Conservation (phyloP, 106 monocot genomes). For the Dendrobium nobile region DNA sequence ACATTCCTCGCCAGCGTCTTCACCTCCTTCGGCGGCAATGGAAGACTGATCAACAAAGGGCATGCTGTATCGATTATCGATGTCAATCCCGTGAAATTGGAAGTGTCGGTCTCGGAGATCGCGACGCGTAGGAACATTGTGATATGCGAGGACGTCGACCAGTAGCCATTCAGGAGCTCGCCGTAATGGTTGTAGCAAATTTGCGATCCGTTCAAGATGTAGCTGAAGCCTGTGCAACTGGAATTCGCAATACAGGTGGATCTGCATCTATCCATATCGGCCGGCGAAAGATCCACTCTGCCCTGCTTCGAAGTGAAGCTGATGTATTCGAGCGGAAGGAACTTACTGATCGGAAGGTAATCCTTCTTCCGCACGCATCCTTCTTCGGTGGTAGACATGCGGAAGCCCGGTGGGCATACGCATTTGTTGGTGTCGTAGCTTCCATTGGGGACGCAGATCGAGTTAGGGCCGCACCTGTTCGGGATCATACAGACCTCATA, state of each 20-base stretch:
- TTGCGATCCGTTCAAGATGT: slow-evolving; percentile 25
- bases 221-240: slow-evolving; percentile 53
- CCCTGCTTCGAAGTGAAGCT: slow-evolving; percentile 4
- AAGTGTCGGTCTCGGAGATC: slow-evolving; percentile 14
- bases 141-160: slow-evolving; percentile 43
- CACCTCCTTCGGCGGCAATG: slow-evolving; percentile 21
- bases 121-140: slow-evolving; percentile 41
- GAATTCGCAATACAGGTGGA: slow-evolving; percentile 22
- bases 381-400: not conserved
- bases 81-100: slow-evolving; percentile 51
- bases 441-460: slow-evolving; percentile 32
- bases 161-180: slow-evolving; percentile 29
- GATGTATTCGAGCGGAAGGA: slow-evolving; percentile 50
- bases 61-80: slow-evolving; percentile 46
- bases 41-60: slow-evolving; percentile 34
- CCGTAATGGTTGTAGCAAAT: slow-evolving; percentile 20
- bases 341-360: slow-evolving; percentile 18
- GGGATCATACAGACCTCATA: slow-evolving; percentile 44
- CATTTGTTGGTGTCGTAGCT: slow-evolving; percentile 16
- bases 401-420: slow-evolving; percentile 57
- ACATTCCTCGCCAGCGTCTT: slow-evolving; percentile 30
- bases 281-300: not conserved
- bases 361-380: slow-evolving; percentile 20
- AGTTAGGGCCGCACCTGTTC: slow-evolving; percentile 29
- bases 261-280: slow-evolving; percentile 28